Evolutionary conservation across 2,329 filamentous ascomycete genomes (phyloP).

Genomic region (Diaporthe caulivora): DNA sequence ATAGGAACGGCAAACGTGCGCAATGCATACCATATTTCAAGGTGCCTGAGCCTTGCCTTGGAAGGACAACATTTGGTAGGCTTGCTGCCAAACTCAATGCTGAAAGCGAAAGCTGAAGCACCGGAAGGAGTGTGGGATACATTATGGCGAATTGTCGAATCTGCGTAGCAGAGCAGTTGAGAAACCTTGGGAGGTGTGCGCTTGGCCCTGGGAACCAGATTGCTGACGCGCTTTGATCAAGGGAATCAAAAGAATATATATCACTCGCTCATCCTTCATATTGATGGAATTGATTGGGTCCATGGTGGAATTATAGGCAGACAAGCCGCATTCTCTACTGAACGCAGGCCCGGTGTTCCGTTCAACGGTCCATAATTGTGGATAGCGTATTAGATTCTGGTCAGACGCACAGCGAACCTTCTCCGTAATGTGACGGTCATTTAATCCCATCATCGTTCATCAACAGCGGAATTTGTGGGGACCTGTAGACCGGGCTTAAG

Average conservation of each 20-base stretch:
- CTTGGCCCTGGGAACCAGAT: no score
- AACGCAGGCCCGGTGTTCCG: not conserved
- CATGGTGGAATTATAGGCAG: not conserved
- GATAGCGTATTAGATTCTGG: not conserved
- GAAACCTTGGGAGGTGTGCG: not conserved
- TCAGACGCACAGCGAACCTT: not conserved
- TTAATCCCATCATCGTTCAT: not conserved
- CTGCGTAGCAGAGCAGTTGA: not conserved
- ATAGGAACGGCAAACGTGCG: not conserved
- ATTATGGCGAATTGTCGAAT: not conserved
- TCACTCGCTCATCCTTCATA: no score
- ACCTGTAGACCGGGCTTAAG: not conserved
- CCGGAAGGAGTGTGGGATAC: not conserved
- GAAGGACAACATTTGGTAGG: conserved; percentile 5
- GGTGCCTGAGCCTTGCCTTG: conserved; percentile 20
- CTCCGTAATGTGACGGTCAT: not conserved
- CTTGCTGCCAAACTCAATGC: conserved; percentile 25
- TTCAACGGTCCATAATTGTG: not conserved
- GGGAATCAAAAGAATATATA: not conserved
- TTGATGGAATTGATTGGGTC: not conserved
- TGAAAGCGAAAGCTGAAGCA: conserved; percentile 16
- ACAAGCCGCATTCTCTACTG: not conserved
- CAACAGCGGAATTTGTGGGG: not conserved
- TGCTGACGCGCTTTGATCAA: not conserved
- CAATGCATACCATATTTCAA: not conserved